Base-by-base conservation (phyloP, 169 alveolate genomes). In the Eimeria maxima region DNA sequence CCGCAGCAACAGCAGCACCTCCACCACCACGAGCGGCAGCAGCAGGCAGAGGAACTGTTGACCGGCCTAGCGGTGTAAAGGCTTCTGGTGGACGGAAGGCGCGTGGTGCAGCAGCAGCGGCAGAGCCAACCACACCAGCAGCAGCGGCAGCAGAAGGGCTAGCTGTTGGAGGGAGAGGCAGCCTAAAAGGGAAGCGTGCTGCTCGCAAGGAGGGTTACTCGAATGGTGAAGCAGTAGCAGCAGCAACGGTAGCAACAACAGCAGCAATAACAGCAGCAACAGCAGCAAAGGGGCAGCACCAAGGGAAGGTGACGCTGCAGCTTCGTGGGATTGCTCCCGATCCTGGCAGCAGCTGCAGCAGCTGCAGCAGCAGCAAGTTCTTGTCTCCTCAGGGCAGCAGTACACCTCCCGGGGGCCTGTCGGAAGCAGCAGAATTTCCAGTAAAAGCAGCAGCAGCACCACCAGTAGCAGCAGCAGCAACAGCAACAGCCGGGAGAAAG, bases 361-460 rank as follows among this genome's bases (percentile, higher is more conserved):
- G 50, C 8, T 24, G 86, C 57, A 81, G 90, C 90, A 81, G 71
- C 90, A 81, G 90, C 90, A 53, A 47, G 50, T 81, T 50, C 27
- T 27, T 81, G 14, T 50, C 90, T 10, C 90, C 90, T 47, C 90
- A 47, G 73, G 47, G 90, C 73, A 81, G 90, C 90, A 81, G 50
- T 45, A 45, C 90, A 24, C 90, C 90, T 8, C 50, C 27, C 27
- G 73, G 69, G 13, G 90, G 33, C 71, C 14, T 71, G 16, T 47
- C 69, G 50, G 90, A 81, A 81, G 73, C 18, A 14, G 90, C 73
- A 14, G 27, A 53, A 50, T 24, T 20, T 2, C n/a, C 63, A 47
- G 73, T 16, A 50, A 29, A 24, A 81, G 69, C 73, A 74, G 60
- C 86, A 74, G 57, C 24, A 20, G n/a, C 53, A 74, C 24, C 86